A percentile compares a stretch with the other conserved stretches of the same genome.
Evolutionary conservation across 2,329 filamentous ascomycete species (phyloP).

Genomic region (Pseudogymnoascus sp.): DNA sequence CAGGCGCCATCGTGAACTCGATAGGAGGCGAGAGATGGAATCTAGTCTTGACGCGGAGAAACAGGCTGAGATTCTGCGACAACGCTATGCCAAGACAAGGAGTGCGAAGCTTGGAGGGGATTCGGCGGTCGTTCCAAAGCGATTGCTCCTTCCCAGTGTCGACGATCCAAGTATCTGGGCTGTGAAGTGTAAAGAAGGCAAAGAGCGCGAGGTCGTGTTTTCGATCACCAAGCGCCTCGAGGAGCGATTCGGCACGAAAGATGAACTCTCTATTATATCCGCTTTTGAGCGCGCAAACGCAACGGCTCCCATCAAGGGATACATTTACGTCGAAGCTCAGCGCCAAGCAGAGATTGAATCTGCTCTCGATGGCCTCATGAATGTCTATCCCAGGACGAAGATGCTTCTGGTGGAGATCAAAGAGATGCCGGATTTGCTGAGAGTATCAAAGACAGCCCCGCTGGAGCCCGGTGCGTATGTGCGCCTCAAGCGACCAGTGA

Average conservation of each 20-base stretch:
- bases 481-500: constrained; percentile 68
- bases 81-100: constrained; percentile 78
- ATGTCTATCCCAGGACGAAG: constrained; percentile 82
- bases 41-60: constrained; percentile 88
- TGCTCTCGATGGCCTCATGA: constrained; percentile 74
- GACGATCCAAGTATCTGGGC: constrained; percentile 96
- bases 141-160: constrained; percentile 81
- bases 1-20: constrained; percentile 84
- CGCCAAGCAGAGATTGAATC: constrained; percentile 78
- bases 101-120: constrained; percentile 59
- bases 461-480: constrained; percentile 88
- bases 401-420: constrained; percentile 88
- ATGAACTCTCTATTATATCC: constrained; percentile 75
- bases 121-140: constrained; percentile 71
- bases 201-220: constrained; percentile 85
- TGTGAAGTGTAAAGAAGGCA: constrained; percentile 86
- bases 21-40: constrained; percentile 81
- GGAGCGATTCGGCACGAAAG: constrained; percentile 68
- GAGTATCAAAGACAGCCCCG: constrained; percentile 76
- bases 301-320: constrained; percentile 78
- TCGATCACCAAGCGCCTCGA: constrained; percentile 82
- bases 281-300: constrained; percentile 82
- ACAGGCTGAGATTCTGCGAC: constrained; percentile 75
- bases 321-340: constrained; percentile 89
- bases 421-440: constrained; percentile 94